Conservation (phyloP, 2,329 filamentous ascomycete species). For the Teratosphaeria nubilosa region DNA sequence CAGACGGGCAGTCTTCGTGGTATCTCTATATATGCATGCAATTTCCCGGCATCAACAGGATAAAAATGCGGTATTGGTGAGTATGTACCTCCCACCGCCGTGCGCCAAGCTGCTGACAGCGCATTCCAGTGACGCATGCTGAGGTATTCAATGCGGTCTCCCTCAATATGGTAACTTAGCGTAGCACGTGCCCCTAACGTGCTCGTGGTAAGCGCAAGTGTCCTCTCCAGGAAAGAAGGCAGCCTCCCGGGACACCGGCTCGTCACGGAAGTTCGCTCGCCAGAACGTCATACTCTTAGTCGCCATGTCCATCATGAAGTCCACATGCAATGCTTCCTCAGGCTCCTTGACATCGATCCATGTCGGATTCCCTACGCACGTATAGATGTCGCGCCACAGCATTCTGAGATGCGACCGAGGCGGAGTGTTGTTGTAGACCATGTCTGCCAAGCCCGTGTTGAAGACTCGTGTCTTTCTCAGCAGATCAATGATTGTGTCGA, state of each 20-base stretch:
- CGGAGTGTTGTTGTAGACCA: constrained; percentile 10
- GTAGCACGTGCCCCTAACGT: not conserved
- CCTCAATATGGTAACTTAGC: not conserved
- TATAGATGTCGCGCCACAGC: constrained; percentile 12
- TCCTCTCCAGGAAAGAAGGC: not conserved
- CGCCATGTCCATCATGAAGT: constrained; percentile 8
- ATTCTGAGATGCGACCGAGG: constrained; percentile 6
- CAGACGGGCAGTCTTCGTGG: too few relatives aligned
- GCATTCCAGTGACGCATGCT: too few relatives aligned
- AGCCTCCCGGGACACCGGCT: not conserved
- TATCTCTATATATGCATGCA: too few relatives aligned
- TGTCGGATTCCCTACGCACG: constrained; percentile 1
- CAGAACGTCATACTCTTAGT: not conserved
- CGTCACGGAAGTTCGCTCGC: not conserved
- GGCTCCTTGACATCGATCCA: not conserved
- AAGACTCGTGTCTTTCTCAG: not conserved
- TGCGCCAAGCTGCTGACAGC: too few relatives aligned
- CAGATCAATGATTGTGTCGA: constrained; percentile 9
- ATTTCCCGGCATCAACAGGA: too few relatives aligned
- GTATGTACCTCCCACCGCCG: too few relatives aligned
- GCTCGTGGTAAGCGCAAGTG: not conserved
- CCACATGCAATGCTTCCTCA: not conserved
- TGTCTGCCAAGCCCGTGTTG: constrained; percentile 1
- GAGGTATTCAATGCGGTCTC: too few relatives aligned
- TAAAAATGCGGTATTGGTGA: too few relatives aligned